A percentile compares a stretch with the other conserved stretches of the same genome.
Evolutionary conservation across 176 grass and related monocot genomes (phyloP).

Genomic region (Rhynchospora pubera): DNA sequence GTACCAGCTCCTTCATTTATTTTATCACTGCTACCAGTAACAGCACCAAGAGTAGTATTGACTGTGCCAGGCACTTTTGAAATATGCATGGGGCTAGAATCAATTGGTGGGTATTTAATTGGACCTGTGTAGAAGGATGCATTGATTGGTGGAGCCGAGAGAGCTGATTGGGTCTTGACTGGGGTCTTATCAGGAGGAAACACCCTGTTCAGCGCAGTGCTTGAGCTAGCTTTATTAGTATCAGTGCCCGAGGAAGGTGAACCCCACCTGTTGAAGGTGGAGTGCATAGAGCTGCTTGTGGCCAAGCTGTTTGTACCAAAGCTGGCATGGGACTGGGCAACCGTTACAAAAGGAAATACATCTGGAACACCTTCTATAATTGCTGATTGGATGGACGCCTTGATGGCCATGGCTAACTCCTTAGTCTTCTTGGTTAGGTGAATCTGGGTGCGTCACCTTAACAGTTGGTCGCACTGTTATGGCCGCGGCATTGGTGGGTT

Average conservation of each 20-base stretch:
- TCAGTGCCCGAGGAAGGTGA: conserved; percentile 17
- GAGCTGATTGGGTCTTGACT: conserved; percentile 26
- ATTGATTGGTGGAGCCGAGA: conserved; percentile 68
- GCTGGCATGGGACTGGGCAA: conserved; percentile 25
- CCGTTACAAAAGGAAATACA: conserved; percentile 34
- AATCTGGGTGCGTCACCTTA: conserved; percentile 18
- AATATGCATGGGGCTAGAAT: conserved; percentile 52
- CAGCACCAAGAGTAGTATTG: conserved; percentile 1
- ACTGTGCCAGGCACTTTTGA: conserved; percentile 10
- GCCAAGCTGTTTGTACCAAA: not conserved
- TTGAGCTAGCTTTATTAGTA: conserved; percentile 41
- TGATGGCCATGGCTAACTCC: conserved; percentile 81
- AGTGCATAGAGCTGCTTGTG: conserved; percentile 13
- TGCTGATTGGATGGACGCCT: conserved; percentile 79
- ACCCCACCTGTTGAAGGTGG: conserved; percentile 62
- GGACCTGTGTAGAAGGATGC: conserved; percentile 48
- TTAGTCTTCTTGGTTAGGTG: conserved; percentile 50
- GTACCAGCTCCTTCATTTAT: conserved; percentile 18
- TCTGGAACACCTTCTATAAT: conserved; percentile 69
- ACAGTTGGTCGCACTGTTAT: conserved; percentile 13
- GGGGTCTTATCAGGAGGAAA: conserved; percentile 39
- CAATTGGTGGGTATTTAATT: conserved; percentile 73
- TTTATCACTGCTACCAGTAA: conserved; percentile 1
- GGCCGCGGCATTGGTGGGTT: conserved; percentile 17
- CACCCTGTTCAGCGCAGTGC: conserved; percentile 47